A percentile compares a stretch with the other conserved stretches of the same genome.
Conservation (phyloP, 2,329 filamentous ascomycete species). For the Didymella arachidicola region DNA sequence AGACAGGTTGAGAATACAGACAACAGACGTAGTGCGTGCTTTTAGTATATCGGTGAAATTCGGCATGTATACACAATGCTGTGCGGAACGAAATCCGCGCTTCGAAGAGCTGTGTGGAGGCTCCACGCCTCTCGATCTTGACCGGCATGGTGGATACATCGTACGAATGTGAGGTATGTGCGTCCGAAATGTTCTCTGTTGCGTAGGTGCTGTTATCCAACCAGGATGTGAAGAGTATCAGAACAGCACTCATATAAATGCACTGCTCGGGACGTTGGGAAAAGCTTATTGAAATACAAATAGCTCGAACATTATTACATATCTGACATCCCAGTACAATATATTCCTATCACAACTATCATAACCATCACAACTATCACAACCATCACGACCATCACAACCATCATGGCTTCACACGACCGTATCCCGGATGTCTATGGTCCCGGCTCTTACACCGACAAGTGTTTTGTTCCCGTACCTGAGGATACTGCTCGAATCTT, state of each 20-base stretch:
- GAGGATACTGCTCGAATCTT: slow-evolving; percentile 52
- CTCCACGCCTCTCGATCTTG: slow-evolving; percentile 6
- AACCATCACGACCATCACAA: not conserved
- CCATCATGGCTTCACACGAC: slow-evolving; percentile 15
- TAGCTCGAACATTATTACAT: not conserved
- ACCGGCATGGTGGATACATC: slow-evolving; percentile 3
- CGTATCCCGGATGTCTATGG: slow-evolving; percentile 45
- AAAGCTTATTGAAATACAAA: not conserved
- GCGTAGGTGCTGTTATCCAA: not conserved
- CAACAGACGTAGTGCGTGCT: not conserved
- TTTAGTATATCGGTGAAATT: slow-evolving; percentile 5
- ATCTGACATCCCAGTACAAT: not conserved
- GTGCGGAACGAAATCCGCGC: slow-evolving; percentile 15
- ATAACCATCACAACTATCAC: not conserved
- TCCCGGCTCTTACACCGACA: slow-evolving; percentile 53
- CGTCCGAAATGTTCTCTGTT: not conserved
- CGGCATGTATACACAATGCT: slow-evolving; percentile 6
- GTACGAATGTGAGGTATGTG: slow-evolving; percentile 8
- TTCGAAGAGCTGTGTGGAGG: slow-evolving; percentile 5
- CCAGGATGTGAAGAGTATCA: not conserved
- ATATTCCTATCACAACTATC: not conserved
- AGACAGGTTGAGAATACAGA: not conserved
- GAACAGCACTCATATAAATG: not conserved
- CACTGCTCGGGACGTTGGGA: not conserved
- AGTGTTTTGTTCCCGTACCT: slow-evolving; percentile 48